Base-by-base conservation (phyloP, 2,329 filamentous ascomycete species). In the Didymella keratinophila region DNA sequence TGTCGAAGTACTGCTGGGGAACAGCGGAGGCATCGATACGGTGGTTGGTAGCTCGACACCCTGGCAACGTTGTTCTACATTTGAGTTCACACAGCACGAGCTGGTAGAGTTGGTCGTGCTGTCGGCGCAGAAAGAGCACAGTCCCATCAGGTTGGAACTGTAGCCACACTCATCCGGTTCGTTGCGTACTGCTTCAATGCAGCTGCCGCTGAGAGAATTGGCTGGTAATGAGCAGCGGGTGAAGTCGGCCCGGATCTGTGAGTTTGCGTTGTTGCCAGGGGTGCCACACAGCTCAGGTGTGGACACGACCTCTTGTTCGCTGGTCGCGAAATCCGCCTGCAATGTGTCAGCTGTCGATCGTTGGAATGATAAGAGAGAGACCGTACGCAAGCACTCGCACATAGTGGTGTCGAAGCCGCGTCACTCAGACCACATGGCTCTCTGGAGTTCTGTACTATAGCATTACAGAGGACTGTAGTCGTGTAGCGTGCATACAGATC, bases 401-500 rank as follows among this genome's bases (percentile, higher is more conserved):
- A 99, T 16, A 98, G 82, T 2, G 95, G 93, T 58, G 83, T 82
- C 5, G 91, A 87, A 41, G 88, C 80, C 28, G 83, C 78, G n/a
- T 82, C 76, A 0, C 88, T 84, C 44, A 96, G 80, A 20, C 80
- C 78, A 78, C 95, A 99, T 25, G 84, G 73, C 11, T 79, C 74
- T 69, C 89, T 87, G 5, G 95, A 98, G 73, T 92, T 93, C 78
- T 99, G 95, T 49, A 99, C 86, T 72, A 99, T 90, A 65, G 91
- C 86, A 82, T 96, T 98, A 84, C 95, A 99, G 64, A 99, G 85
- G 63, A 96, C 89, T 61, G 91, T 95, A 45, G 88, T 95, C 5
- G 94, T 96, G 79, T 94, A 99, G 69, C 95, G 89, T 47, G 95
- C 94, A 78, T 99, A 99, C 71, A 93, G 86, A 70, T 90, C 85